A percentile compares a stretch with the other conserved stretches of the same genome.
phyloP scores from a whole-genome alignment of 78 protist species.

The Planoprotostelium fungivorum region DNA sequence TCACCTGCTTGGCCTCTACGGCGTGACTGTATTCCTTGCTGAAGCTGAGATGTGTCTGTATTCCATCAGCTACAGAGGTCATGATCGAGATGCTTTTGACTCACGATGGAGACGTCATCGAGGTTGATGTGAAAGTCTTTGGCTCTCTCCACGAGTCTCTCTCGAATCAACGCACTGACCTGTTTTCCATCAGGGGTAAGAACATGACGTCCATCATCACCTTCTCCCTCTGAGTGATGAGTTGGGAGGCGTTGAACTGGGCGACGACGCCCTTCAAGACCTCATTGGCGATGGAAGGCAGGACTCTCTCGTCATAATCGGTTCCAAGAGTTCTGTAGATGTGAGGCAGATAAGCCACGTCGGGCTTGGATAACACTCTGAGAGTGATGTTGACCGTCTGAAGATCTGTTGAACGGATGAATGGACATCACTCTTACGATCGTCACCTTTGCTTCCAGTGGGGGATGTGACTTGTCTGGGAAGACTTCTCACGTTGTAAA shows the following conservation, averaged over 20 bases:
- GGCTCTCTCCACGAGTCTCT: slow-evolving; percentile 72
- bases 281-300: slow-evolving; percentile 92
- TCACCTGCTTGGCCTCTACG: slow-evolving; percentile 91
- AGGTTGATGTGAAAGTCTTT: slow-evolving; percentile 83
- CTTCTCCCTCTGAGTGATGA: slow-evolving; percentile 87
- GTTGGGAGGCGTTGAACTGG: slow-evolving; percentile 93
- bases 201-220: slow-evolving; percentile 5
- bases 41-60: slow-evolving; percentile 77
- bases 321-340: slow-evolving; percentile 79
- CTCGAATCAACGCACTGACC: slow-evolving; percentile 53
- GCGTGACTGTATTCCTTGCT: slow-evolving; percentile 91
- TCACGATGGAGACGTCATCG: slow-evolving; percentile 88
- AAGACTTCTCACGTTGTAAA: slow-evolving; percentile 80
- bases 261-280: slow-evolving; percentile 91
- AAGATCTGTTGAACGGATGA: slow-evolving; percentile 55
- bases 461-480: slow-evolving; percentile 75
- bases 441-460: slow-evolving; percentile 81
- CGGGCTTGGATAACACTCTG: slow-evolving; percentile 84
- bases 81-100: neutral
- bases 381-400: slow-evolving; percentile 90
- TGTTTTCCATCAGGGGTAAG: neutral
- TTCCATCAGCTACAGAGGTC: neutral
- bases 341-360: slow-evolving; percentile 31
- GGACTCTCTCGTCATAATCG: slow-evolving; percentile 86
- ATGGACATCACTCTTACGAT: neutral